phyloP scores from a whole-genome alignment of 805 yeast species.

The Nakazawaea laoshanensis region DNA sequence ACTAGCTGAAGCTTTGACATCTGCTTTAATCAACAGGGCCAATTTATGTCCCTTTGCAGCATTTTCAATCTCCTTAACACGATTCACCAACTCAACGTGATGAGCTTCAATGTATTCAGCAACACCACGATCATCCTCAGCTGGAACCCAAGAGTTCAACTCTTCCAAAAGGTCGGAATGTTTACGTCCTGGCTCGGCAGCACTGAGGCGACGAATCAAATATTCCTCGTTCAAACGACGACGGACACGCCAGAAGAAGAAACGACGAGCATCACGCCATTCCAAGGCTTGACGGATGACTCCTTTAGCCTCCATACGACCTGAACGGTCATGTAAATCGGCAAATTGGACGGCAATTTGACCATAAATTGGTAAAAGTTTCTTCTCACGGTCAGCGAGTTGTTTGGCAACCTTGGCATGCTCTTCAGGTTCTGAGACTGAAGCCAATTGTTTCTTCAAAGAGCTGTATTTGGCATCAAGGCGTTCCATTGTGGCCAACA shows the following conservation, averaged over 20 bases:
- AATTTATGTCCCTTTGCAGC: slow-evolving; percentile 61
- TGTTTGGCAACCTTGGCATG: slow-evolving; percentile 55
- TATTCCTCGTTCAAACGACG: slow-evolving; percentile 93
- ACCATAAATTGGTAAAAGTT: slow-evolving; percentile 76
- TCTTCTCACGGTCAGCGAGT: slow-evolving; percentile 71
- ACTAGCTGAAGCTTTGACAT: slow-evolving; percentile 41
- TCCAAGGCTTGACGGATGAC: slow-evolving; percentile 77
- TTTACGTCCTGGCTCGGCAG: no score
- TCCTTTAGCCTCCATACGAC: slow-evolving; percentile 95
- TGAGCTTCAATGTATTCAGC: slow-evolving; percentile 82
- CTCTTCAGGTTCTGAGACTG: slow-evolving; percentile 51
- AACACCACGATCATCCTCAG: slow-evolving; percentile 68
- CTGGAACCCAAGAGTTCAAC: slow-evolving; percentile 79
- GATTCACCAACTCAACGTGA: slow-evolving; percentile 52
- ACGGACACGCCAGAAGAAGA: slow-evolving; percentile 98
- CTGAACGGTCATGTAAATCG: slow-evolving; percentile 94
- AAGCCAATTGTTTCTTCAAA: slow-evolving; percentile 53
- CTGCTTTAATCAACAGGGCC: slow-evolving; percentile 49
- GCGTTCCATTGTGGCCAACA: slow-evolving; percentile 85
- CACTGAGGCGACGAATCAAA: slow-evolving; percentile 63
- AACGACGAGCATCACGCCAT: slow-evolving; percentile 86
- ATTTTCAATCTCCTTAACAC: slow-evolving; percentile 53
- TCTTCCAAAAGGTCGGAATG: slow-evolving; percentile 50
- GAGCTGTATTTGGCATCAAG: slow-evolving; percentile 70
- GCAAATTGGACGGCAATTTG: slow-evolving; percentile 96